Percentiles rank a stretch among this genome's conserved stretches.
Conservation (phyloP, 805 yeast species). For the Komagataella phaffii region DNA sequence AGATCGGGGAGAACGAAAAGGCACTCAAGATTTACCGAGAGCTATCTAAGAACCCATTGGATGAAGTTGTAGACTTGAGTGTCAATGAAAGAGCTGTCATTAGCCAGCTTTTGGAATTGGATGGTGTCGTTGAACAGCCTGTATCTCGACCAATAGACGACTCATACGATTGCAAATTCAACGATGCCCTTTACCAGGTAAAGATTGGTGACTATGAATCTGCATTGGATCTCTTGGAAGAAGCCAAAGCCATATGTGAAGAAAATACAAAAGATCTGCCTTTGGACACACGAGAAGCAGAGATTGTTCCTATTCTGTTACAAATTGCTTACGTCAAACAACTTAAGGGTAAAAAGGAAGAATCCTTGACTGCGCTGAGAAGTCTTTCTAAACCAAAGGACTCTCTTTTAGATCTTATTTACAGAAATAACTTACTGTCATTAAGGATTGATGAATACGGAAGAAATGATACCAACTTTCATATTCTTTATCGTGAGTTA, state of each 20-base stretch:
- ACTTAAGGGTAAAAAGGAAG: slow-evolving; percentile 17
- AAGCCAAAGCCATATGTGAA: slow-evolving; percentile 30
- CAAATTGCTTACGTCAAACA: slow-evolving; percentile 46
- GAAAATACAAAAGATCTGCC: slow-evolving; percentile 23
- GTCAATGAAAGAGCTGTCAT: slow-evolving; percentile 61
- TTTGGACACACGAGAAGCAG: slow-evolving; percentile 32
- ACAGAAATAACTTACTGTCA: slow-evolving; percentile 27
- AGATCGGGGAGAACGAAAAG: slow-evolving; percentile 27
- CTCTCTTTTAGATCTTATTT: not conserved
- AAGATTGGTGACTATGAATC: slow-evolving; percentile 22
- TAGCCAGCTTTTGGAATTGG: slow-evolving; percentile 27
- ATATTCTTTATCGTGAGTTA: slow-evolving; percentile 16
- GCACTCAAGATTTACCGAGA: slow-evolving; percentile 34
- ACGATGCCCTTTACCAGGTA: slow-evolving; percentile 38
- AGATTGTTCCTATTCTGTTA: slow-evolving; percentile 45
- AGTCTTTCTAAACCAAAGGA: not conserved
- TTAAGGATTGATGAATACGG: slow-evolving; percentile 6
- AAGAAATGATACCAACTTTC: slow-evolving; percentile 6
- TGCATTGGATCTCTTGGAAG: slow-evolving; percentile 29
- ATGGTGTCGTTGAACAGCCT: slow-evolving; percentile 3
- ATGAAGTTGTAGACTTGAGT: slow-evolving; percentile 34
- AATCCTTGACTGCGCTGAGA: slow-evolving; percentile 11
- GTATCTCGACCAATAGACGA: slow-evolving; percentile 1
- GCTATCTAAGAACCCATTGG: slow-evolving; percentile 19
- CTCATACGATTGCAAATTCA: slow-evolving; percentile 48